Base-by-base conservation (phyloP, 2,329 filamentous ascomycete species). In the Rasamsonia emersonii region DNA sequence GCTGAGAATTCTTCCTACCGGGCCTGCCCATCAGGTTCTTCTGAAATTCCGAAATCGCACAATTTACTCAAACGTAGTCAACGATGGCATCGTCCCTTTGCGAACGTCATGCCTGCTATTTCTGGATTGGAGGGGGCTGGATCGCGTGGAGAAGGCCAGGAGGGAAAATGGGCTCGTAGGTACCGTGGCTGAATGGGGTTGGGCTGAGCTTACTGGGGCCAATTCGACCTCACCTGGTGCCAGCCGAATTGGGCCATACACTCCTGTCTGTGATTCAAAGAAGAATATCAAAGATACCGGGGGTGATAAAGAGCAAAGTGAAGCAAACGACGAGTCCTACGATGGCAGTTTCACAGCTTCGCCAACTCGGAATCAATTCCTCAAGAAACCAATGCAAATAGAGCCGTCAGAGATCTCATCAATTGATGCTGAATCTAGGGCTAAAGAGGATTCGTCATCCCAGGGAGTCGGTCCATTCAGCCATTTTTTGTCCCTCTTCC, bases 101-200 rank as follows among this genome's bases (percentile, higher is more conserved):
- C 77, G 91, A 14, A 98, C 91, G 4, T 96, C 89, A 41, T 98
- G 89, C 56, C 67, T 98, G n/a, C 63, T 98, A 4, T 98, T 98
- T 50, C 66, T 98, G 2, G 91, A 98, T 54, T 98, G 91, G 91
- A 82, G 88, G 59, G 91, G 91, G 0, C 66, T 98, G 3, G 89
- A 82, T 4, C 80, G 86, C 23, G 91, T 98, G 2, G 86, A 96
- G 44, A 98, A 98, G 59, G 89, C 91, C 8, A 75, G 89, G 14
- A 70, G 91, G 54, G 89, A 93, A 54, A 93, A 88, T 39, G 89
- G 89, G 1, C 66, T 96, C 17, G 84, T 98, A 21, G 88, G 93
- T 32, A 94, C 88, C 0, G 78, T 96, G 41, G 86, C 91, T 18
- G 85, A 84, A 34, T 95, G 89, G 70, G 89, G 91, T 2, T 95